These are phyloP conservation scores for Durusdinium trenchii DNA, from an alignment of 73 alveolate species.

Conservation along the genomic window DNA sequence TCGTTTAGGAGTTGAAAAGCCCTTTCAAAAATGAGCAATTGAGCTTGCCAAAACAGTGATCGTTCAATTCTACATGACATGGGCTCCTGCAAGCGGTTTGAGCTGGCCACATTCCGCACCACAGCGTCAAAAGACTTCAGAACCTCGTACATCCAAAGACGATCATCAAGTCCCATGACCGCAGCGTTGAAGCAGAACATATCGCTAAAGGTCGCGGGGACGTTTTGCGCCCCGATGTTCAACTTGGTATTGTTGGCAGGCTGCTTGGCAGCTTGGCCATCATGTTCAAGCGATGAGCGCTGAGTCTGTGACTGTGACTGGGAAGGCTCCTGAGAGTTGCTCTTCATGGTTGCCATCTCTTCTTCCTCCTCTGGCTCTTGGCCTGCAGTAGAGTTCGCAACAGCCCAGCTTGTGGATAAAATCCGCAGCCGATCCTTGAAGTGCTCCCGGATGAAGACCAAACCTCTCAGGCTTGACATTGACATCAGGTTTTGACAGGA, in stretches of 20 bases:
- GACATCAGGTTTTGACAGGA: background rate
- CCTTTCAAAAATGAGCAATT: no score
- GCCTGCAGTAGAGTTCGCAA: conserved; percentile 4
- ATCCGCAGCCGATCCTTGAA: conserved; percentile 61
- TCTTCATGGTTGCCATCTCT: background rate
- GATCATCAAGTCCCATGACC: conserved; percentile 74
- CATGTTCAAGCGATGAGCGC: no score
- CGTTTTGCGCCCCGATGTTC: conserved; percentile 43
- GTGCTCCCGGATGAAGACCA: background rate
- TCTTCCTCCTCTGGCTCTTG: background rate
- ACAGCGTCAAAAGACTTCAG: conserved; percentile 25
- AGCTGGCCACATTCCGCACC: conserved; percentile 51
- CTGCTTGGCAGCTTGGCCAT: no score
- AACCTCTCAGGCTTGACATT: background rate
- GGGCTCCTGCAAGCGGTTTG: conserved; percentile 24
- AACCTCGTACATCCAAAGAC: conserved; percentile 82
- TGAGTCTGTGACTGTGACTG: no score
- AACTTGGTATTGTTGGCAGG: no score
- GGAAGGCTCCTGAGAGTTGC: conserved; percentile 16
- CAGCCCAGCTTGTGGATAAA: conserved; percentile 69
- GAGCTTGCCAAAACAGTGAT: no score
- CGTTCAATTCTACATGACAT: no score
- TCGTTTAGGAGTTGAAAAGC: no score
- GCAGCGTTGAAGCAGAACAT: conserved; percentile 94
- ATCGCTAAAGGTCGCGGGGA: conserved; percentile 81